Base-by-base conservation (phyloP, 1,284 basidiomycete genomes). In the Apiotrichum veenhuisii region DNA sequence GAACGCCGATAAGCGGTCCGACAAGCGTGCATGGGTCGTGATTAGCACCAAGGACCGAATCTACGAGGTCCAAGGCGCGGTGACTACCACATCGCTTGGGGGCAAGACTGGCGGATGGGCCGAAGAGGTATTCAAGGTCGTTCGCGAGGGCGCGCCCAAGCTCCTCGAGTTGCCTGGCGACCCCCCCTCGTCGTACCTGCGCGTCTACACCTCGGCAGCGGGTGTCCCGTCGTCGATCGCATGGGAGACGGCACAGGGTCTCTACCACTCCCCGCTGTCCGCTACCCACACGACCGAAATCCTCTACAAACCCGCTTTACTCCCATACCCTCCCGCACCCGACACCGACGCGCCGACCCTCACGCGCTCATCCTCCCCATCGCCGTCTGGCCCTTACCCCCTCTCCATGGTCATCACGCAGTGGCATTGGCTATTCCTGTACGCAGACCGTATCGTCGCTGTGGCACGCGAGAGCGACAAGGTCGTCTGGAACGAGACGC, bases 361-460 rank as follows among this genome's bases (percentile, higher is more conserved):
- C 58, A 64, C 55, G 38, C 61, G 70, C 7, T 40, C 57, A 9
- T 54, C 59, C 4, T 26, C 49, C n/a, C 25, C 54, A 5, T 69
- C 65, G 4, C 40, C 46, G 18, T 25, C 54, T n/a, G n/a, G 14
- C 69, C 65, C 10, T 61, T 68, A n/a, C 40, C 73, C 73, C 1
- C 57, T 86, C 11, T 89, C 90, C 4, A 85, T 96, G 67, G 83
- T 86, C 17, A 78, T 96, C 56, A 96, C 93, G 0, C 89, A 95
- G 71, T 96, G 92, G 73, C 95, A 98, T 70, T 91, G 93, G 71
- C 79, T 98, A 23, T 76, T 98, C 15, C 80, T 98, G 1, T 97
- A 93, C 75, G 79, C 80, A 36, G 88, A 95, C 70, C 82, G 86
- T 36, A 82, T 98, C 9, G 80, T 86, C 23, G 91, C 85, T 5